These are phyloP conservation scores for Purpureocillium takamizusanense DNA, from an alignment of 2,329 filamentous ascomycete genomes.

Conservation along the genomic window DNA sequence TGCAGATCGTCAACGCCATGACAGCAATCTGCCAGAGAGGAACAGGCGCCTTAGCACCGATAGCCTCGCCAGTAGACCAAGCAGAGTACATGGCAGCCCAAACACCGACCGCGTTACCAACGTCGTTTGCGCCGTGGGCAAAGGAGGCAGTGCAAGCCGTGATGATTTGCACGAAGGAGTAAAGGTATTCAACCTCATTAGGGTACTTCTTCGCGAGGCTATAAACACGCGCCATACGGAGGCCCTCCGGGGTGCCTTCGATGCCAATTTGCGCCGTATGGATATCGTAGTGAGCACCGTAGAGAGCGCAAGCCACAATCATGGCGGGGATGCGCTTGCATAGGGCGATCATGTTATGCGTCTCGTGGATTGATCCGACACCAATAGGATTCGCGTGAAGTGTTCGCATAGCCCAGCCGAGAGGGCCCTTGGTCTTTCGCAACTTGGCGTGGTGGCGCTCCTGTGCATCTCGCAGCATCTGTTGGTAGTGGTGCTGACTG, in stretches of 20 bases:
- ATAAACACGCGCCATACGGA: constrained; percentile 45
- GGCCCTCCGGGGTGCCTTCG: constrained; percentile 12
- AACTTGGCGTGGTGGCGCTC: constrained; percentile 56
- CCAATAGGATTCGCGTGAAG: constrained; percentile 67
- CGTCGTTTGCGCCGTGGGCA: constrained; percentile 69
- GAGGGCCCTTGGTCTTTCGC: constrained; percentile 50
- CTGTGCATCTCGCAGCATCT: constrained; percentile 48
- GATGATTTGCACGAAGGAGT: constrained; percentile 56
- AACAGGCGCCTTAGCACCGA: constrained; percentile 54
- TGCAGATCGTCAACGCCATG: constrained; percentile 51
- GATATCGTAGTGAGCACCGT: constrained; percentile 75
- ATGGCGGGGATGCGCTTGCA: constrained; percentile 60
- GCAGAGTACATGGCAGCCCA: constrained; percentile 62
- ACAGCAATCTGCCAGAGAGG: constrained; percentile 71
- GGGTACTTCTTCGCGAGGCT: constrained; percentile 53
- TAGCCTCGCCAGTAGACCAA: constrained; percentile 55
- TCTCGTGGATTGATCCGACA: constrained; percentile 64
- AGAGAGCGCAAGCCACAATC: constrained; percentile 53
- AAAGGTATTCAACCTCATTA: constrained; percentile 58
- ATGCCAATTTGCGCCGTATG: constrained; percentile 32
- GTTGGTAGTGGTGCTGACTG: constrained; percentile 47
- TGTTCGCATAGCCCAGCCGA: constrained; percentile 75
- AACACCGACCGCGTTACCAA: constrained; percentile 60
- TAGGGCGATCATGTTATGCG: constrained; percentile 57
- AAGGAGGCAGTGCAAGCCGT: constrained; percentile 66